Evolutionary conservation across 2,329 filamentous ascomycete genomes (phyloP), one percentile per base, ranked within the genome.

Genomic region (Monosporascus sp.): DNA sequence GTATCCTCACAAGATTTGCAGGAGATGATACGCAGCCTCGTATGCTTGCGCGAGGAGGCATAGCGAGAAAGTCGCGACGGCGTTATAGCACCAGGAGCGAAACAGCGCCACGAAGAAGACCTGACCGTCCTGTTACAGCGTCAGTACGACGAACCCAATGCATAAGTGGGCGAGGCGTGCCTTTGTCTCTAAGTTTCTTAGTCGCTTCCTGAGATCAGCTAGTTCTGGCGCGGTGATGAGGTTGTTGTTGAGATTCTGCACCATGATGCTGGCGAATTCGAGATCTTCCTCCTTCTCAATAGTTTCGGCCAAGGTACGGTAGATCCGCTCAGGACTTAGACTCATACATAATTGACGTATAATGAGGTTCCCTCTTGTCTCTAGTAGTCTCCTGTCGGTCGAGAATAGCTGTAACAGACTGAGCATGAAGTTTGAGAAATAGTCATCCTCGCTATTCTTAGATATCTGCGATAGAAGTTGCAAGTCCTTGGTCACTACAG

Each of bases 191-290:
- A 97, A 77, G 63, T 96, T 99, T 36, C 94, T 82, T 49, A 99
- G 76, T 44, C 94, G 80, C 70, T 96, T 97, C 46, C 94, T 85
- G 58, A 99, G 78, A 62, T 97, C 95, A 1, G 90, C 85, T 31
- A 99, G 77, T 71, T 99, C 92, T 1, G 95, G 94, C 0, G 95
- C 94, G 2, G 95, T 99, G 60, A 99, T 97, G 52, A 99, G 85
- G 64, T 99, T 99, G 71, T 99, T 99, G 75, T 99, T 99, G 50
- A 99, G 79, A 65, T 97, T 97, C 70, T 99, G 94, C 31, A 99
- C 91, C 94, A 99, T 99, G 64, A 99, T 97, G 68, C 93, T 97
- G 17, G 94, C 93, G 71, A 99, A 99, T 69, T 99, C 95, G 43
- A 99, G 85, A 68, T 99, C 94, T 73, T 97, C 94, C 70, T 99